phyloP scores from a whole-genome alignment of 129 eudicot genomes.

The Smallanthus sonchifolius region DNA sequence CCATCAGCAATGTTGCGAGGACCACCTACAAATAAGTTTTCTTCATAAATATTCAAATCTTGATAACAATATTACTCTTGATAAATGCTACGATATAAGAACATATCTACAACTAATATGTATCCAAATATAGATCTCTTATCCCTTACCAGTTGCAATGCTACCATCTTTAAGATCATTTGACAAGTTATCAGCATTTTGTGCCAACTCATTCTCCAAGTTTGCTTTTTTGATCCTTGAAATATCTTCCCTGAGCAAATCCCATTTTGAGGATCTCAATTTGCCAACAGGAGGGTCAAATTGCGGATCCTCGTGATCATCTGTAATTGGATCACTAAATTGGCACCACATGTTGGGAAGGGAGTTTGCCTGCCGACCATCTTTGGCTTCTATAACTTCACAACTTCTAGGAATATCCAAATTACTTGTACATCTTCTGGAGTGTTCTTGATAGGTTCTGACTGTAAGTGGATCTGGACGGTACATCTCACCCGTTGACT shows the following conservation, averaged over 20 bases:
- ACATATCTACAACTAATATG: not conserved
- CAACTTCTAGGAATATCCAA: constrained; percentile 36
- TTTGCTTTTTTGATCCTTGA: constrained; percentile 18
- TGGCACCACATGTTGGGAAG: constrained; percentile 49
- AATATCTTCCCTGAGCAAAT: constrained; percentile 28
- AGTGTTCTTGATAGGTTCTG: constrained; percentile 19
- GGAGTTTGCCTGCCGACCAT: constrained; percentile 38
- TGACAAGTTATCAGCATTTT: constrained; percentile 16
- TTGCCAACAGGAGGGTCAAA: constrained; percentile 36
- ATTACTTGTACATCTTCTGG: constrained; percentile 30
- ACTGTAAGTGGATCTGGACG: constrained; percentile 19
- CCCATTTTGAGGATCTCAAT: constrained; percentile 35
- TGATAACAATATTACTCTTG: not conserved
- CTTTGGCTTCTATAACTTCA: constrained; percentile 29
- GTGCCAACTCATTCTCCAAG: constrained; percentile 16
- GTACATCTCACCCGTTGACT: constrained; percentile 13
- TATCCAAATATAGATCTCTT: not conserved
- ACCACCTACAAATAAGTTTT: constrained; percentile 35
- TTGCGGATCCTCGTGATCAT: constrained; percentile 17
- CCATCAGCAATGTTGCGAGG: constrained; percentile 36
- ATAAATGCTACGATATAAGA: not conserved
- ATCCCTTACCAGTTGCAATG: constrained; percentile 49
- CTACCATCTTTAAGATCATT: constrained; percentile 39
- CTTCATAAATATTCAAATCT: not conserved
- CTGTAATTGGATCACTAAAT: constrained; percentile 17